phyloP scores from a whole-genome alignment of 2,329 filamentous ascomycete genomes.

The Hypocreales sp. region DNA sequence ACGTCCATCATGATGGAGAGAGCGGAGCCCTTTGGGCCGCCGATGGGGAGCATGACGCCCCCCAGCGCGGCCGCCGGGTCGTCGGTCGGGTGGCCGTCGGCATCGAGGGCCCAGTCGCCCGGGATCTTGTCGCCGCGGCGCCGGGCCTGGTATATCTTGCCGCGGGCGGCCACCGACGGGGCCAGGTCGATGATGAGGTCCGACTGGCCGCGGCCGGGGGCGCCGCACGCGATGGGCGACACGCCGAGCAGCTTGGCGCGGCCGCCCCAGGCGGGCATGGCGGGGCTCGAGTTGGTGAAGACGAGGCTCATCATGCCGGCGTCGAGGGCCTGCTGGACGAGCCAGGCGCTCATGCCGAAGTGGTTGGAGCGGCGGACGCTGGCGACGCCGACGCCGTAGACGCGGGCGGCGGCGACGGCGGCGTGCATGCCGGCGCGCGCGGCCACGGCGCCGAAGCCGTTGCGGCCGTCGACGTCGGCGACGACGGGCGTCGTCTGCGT shows the following conservation, averaged over 20 bases:
- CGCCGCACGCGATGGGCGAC: conserved; percentile 60
- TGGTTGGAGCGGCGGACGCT: conserved; percentile 65
- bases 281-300: conserved; percentile 58
- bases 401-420: conserved; percentile 49
- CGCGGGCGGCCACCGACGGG: conserved; percentile 51
- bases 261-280: conserved; percentile 56
- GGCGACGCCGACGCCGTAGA: conserved; percentile 60
- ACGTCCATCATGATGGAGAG: conserved; percentile 80
- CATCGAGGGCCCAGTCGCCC: conserved; percentile 59
- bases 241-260: conserved; percentile 56
- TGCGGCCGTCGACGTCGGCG: conserved; percentile 49
- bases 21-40: conserved; percentile 66
- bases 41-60: conserved; percentile 77
- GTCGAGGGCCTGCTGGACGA: conserved; percentile 64
- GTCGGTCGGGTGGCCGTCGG: conserved; percentile 50
- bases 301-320: conserved; percentile 54
- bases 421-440: conserved; percentile 49
- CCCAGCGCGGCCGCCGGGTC: conserved; percentile 56
- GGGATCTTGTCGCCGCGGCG: conserved; percentile 56
- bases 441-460: conserved; percentile 62
- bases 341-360: conserved; percentile 71
- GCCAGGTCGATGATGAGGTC: conserved; percentile 66
- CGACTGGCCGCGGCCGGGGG: conserved; percentile 46
- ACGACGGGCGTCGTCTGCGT: conserved; percentile 54
- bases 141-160: conserved; percentile 58